These are phyloP conservation scores for Corchorus olitorius DNA, from an alignment of 345 rosid genomes.

Conservation along the genomic window DNA sequence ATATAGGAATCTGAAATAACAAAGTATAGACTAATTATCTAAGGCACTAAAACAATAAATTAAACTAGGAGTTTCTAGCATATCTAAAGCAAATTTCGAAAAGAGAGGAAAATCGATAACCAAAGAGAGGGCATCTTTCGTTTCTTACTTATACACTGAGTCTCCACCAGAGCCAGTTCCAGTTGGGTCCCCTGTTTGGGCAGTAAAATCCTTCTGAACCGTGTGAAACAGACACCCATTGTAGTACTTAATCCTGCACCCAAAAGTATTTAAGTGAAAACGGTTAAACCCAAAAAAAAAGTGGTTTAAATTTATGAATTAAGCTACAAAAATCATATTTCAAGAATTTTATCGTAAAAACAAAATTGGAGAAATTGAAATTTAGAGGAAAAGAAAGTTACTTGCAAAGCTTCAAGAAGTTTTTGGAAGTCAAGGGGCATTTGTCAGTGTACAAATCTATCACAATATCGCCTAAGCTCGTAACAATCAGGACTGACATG, in stretches of 20 bases:
- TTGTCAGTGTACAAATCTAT: conserved; percentile 62
- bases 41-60: conserved; percentile 6
- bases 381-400: conserved; percentile 9
- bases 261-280: background rate
- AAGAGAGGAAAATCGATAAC: background rate
- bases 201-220: conserved; percentile 88
- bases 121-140: background rate
- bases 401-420: conserved; percentile 98
- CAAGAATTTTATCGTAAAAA: too few species aligned
- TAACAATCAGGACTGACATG: conserved; percentile 82
- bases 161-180: conserved; percentile 86
- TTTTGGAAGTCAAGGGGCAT: conserved; percentile 88
- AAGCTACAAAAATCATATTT: background rate
- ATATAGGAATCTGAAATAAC: conserved; percentile 60
- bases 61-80: background rate
- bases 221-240: conserved; percentile 86
- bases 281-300: background rate
- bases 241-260: conserved; percentile 79
- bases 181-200: conserved; percentile 85
- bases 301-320: background rate
- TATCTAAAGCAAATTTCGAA: background rate
- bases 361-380: background rate
- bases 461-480: conserved; percentile 84
- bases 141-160: conserved; percentile 78
- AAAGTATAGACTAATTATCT: background rate